phyloP scores from a whole-genome alignment of 345 rosid species.

The Eucalyptus erythrocorys region DNA sequence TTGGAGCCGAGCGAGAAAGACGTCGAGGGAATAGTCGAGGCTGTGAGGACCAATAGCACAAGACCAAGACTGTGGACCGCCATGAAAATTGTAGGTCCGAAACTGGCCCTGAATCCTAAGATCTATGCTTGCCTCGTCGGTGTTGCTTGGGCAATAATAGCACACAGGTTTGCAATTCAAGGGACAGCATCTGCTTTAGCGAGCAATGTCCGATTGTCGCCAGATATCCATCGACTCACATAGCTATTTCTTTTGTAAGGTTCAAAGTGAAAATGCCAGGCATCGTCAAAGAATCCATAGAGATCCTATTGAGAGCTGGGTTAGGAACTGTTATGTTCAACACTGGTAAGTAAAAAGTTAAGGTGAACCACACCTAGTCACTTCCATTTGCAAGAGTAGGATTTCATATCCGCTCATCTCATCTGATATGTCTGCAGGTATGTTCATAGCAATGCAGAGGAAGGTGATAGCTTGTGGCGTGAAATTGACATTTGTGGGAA shows the following conservation, averaged over 20 bases:
- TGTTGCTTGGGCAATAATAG: constrained; percentile 20
- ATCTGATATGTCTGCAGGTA: constrained; percentile 29
- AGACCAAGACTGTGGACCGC: constrained; percentile 34
- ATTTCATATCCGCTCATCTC: not conserved
- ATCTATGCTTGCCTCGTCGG: constrained; percentile 26
- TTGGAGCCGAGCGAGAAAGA: not conserved
- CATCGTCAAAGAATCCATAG: constrained; percentile 60
- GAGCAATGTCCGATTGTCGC: not conserved
- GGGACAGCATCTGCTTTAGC: not conserved
- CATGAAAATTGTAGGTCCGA: constrained; percentile 27
- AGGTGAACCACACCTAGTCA: not conserved
- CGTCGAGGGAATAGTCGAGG: constrained; percentile 8
- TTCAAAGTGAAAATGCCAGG: constrained; percentile 77
- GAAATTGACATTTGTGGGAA: constrained; percentile 20
- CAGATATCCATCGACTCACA: not conserved
- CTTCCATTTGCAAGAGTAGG: not conserved
- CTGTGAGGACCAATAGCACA: not conserved
- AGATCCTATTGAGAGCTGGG: constrained; percentile 83
- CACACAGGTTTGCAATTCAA: constrained; percentile 10
- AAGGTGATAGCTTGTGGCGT: constrained; percentile 69
- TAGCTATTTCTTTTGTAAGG: constrained; percentile 10
- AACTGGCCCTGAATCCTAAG: constrained; percentile 28
- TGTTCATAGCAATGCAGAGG: constrained; percentile 77
- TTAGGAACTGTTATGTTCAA: constrained; percentile 95
- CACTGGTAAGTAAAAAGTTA: constrained; percentile 40